A percentile compares a stretch with the other conserved stretches of the same genome.
phyloP scores from a whole-genome alignment of 768 basidiomycete genomes.

The Hygrophoropsis aurantiaca region DNA sequence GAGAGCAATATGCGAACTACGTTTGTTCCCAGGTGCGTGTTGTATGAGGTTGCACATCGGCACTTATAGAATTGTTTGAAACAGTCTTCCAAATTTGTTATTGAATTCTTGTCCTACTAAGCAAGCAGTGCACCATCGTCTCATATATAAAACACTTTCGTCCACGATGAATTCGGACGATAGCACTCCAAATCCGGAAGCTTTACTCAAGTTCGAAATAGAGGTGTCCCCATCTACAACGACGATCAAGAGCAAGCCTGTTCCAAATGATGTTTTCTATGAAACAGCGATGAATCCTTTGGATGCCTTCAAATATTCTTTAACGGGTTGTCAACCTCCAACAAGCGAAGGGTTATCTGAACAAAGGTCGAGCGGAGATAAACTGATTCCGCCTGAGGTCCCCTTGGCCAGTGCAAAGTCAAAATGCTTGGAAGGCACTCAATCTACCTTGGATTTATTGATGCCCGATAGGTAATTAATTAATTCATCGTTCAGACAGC shows the following conservation, averaged over 20 bases:
- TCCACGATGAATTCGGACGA: neutral
- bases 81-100: constrained; percentile 40
- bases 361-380: neutral
- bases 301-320: no score
- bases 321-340: no score
- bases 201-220: constrained; percentile 42
- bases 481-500: neutral
- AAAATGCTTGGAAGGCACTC: constrained; percentile 36
- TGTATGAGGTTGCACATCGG: no score
- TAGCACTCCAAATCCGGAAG: neutral
- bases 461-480: constrained; percentile 61
- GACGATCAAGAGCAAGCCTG: no score
- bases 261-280: constrained; percentile 3
- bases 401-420: constrained; percentile 9
- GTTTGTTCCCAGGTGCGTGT: constrained; percentile 54
- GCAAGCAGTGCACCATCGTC: constrained; percentile 42
- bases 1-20: constrained; percentile 28
- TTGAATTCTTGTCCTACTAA: constrained; percentile 27
- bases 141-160: constrained; percentile 45
- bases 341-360: neutral
- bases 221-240: constrained; percentile 19
- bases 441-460: constrained; percentile 46
- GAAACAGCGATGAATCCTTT: no score
- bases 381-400: neutral
- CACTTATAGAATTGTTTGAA: no score